Conservation (phyloP, 1,284 basidiomycete species). For the Moesziomyces aphidis region DNA sequence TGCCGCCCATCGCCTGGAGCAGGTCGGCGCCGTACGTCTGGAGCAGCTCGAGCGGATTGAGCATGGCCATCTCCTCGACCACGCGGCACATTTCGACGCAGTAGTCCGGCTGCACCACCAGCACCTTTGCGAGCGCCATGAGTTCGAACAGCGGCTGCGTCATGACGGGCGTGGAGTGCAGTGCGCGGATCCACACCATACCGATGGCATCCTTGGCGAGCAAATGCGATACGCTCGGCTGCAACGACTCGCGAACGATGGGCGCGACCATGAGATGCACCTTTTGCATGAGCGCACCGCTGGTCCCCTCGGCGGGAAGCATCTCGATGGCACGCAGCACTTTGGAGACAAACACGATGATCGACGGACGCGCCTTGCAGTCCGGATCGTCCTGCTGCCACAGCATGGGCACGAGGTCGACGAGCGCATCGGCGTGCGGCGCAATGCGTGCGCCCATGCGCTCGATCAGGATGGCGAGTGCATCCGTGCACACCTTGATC, state of each 20-base stretch:
- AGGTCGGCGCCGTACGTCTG: slow-evolving; percentile 50
- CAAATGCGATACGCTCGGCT: slow-evolving; percentile 47
- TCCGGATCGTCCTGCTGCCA: slow-evolving; percentile 63
- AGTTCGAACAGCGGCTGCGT: slow-evolving; percentile 58
- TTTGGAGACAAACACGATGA: slow-evolving; percentile 63
- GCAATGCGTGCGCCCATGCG: slow-evolving; percentile 59
- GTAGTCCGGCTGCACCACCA: slow-evolving; percentile 61
- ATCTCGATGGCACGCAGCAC: slow-evolving; percentile 59
- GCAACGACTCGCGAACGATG: slow-evolving; percentile 57
- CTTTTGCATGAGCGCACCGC: slow-evolving; percentile 40
- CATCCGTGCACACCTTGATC: slow-evolving; percentile 61
- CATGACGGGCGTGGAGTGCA: slow-evolving; percentile 58
- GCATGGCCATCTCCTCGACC: slow-evolving; percentile 56
- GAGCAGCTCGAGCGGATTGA: slow-evolving; percentile 56
- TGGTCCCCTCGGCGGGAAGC: slow-evolving; percentile 31
- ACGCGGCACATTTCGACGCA: slow-evolving; percentile 60
- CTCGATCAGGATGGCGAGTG: slow-evolving; percentile 63
- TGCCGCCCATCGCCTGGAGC: slow-evolving; percentile 43
- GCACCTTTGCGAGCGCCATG: slow-evolving; percentile 44
- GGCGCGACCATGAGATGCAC: slow-evolving; percentile 59
- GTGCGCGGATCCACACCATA: slow-evolving; percentile 59
- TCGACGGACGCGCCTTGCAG: slow-evolving; percentile 57
- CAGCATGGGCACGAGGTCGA: slow-evolving; percentile 58
- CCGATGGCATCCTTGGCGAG: slow-evolving; percentile 63
- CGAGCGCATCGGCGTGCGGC: slow-evolving; percentile 54